phyloP scores from a whole-genome alignment of 768 basidiomycete species.

The Hemileccinum impolitum region DNA sequence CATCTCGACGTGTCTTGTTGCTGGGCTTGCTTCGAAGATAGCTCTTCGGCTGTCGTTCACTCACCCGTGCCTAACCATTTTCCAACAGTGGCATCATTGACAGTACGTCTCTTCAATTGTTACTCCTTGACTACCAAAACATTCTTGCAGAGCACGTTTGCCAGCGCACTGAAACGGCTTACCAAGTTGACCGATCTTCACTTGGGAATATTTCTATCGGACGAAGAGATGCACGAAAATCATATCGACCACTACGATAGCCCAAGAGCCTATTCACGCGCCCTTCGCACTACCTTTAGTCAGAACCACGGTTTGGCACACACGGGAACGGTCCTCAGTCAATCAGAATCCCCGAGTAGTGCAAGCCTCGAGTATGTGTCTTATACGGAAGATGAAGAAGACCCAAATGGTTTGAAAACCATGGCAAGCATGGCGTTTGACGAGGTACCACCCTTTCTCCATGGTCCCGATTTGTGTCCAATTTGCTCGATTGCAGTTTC shows the following conservation, averaged over 20 bases:
- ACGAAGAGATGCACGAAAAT: slow-evolving; percentile 44
- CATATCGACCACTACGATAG: slow-evolving; percentile 37
- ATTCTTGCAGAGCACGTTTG: slow-evolving; percentile 41
- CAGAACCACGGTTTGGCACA: background rate
- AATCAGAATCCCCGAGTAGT: slow-evolving; percentile 15
- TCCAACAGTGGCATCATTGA: slow-evolving; percentile 39
- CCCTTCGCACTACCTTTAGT: slow-evolving; percentile 9
- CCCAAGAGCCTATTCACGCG: slow-evolving; percentile 19
- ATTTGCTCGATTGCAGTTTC: slow-evolving; percentile 34
- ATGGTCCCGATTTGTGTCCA: slow-evolving; percentile 32
- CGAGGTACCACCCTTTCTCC: slow-evolving; percentile 26
- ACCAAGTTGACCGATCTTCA: slow-evolving; percentile 46
- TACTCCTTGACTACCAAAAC: slow-evolving; percentile 3
- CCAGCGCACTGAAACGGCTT: slow-evolving; percentile 44
- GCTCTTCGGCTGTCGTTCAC: slow-evolving; percentile 48
- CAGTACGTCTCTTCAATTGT: slow-evolving; percentile 41
- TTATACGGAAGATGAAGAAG: slow-evolving; percentile 19
- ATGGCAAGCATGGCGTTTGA: background rate
- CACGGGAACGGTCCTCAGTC: slow-evolving; percentile 21
- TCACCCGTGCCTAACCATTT: slow-evolving; percentile 61
- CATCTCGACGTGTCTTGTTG: slow-evolving; percentile 58
- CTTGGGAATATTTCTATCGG: slow-evolving; percentile 63
- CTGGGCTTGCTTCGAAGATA: slow-evolving; percentile 63
- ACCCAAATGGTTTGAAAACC: slow-evolving; percentile 1
- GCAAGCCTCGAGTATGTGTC: slow-evolving; percentile 17